Evolutionary conservation across 2,329 filamentous ascomycete genomes (phyloP).

Genomic region (Alternaria arborescens): DNA sequence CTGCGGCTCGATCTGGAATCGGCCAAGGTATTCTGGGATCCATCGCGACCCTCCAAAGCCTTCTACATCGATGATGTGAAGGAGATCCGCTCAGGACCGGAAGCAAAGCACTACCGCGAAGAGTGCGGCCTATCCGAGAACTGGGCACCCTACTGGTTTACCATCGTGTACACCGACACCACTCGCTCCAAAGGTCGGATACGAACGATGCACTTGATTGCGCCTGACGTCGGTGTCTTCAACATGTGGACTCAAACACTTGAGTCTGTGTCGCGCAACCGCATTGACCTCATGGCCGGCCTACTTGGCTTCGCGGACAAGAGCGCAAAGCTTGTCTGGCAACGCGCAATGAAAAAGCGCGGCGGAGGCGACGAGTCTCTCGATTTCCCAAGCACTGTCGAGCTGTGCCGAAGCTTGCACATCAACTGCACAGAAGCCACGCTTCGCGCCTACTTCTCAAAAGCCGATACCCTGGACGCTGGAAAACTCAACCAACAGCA

Average conservation of each 20-base stretch:
- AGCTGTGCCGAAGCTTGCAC: constrained; percentile 86
- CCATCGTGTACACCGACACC: constrained; percentile 83
- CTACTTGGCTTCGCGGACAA: constrained; percentile 79
- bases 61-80: constrained; percentile 96
- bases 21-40: constrained; percentile 89
- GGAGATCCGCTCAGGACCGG: constrained; percentile 82
- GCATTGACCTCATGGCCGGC: constrained; percentile 89
- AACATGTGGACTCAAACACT: constrained; percentile 84
- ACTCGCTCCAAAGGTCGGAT: constrained; percentile 76
- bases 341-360: constrained; percentile 78
- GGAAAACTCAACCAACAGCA: constrained; percentile 78
- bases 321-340: constrained; percentile 85
- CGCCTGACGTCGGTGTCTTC: constrained; percentile 75
- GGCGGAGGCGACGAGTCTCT: constrained; percentile 72
- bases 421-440: constrained; percentile 85
- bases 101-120: constrained; percentile 88
- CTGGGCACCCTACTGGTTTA: constrained; percentile 81
- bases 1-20: constrained; percentile 83
- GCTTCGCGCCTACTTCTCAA: constrained; percentile 76
- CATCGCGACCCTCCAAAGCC: constrained; percentile 77
- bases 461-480: constrained; percentile 71
- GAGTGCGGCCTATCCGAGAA: constrained; percentile 77
- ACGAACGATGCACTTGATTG: constrained; percentile 89
- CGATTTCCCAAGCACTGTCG: constrained; percentile 79
- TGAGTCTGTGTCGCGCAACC: constrained; percentile 82